phyloP scores from a whole-genome alignment of 116 monocot genomes.

The Dioscorea cayenensis region DNA sequence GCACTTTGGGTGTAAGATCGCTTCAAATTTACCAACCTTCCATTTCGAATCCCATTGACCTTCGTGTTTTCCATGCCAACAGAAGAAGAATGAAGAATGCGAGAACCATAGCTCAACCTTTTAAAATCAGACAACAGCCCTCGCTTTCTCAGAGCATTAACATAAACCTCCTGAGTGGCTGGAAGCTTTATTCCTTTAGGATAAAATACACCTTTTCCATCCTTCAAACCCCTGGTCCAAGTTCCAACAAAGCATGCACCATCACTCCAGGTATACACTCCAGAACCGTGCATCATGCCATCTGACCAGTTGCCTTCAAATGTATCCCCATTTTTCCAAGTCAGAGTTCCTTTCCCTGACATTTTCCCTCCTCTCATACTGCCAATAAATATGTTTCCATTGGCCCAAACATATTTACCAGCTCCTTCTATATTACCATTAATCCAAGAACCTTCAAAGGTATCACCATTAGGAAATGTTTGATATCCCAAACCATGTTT shows the following conservation, averaged over 20 bases:
- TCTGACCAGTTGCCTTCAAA: slow-evolving; percentile 83
- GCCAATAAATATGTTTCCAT: slow-evolving; percentile 63
- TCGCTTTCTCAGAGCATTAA: slow-evolving; percentile 65
- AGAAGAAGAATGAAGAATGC: slow-evolving; percentile 73
- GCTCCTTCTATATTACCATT: slow-evolving; percentile 69
- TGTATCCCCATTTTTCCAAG: slow-evolving; percentile 75
- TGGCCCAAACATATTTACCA: slow-evolving; percentile 80
- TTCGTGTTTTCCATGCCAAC: slow-evolving; percentile 67
- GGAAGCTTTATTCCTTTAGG: slow-evolving; percentile 64
- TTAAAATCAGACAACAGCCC: slow-evolving; percentile 72
- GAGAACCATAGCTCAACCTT: slow-evolving; percentile 51
- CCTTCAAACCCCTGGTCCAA: slow-evolving; percentile 84
- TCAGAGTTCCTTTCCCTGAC: slow-evolving; percentile 75
- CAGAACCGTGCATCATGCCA: slow-evolving; percentile 80
- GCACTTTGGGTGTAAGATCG: slow-evolving; percentile 38
- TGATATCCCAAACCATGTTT: slow-evolving; percentile 80
- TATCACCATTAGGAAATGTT: slow-evolving; percentile 70
- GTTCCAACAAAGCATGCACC: slow-evolving; percentile 79
- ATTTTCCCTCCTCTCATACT: slow-evolving; percentile 74
- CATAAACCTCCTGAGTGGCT: slow-evolving; percentile 55
- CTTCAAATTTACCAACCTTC: slow-evolving; percentile 34
- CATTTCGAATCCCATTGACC: slow-evolving; percentile 28
- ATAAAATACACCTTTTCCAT: slow-evolving; percentile 90
- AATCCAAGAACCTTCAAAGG: slow-evolving; percentile 90
- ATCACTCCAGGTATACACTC: slow-evolving; percentile 76